Evolutionary conservation across 805 yeast species (phyloP), one percentile per base, ranked within the genome.

Genomic region (Kregervanrija delftensis): DNA sequence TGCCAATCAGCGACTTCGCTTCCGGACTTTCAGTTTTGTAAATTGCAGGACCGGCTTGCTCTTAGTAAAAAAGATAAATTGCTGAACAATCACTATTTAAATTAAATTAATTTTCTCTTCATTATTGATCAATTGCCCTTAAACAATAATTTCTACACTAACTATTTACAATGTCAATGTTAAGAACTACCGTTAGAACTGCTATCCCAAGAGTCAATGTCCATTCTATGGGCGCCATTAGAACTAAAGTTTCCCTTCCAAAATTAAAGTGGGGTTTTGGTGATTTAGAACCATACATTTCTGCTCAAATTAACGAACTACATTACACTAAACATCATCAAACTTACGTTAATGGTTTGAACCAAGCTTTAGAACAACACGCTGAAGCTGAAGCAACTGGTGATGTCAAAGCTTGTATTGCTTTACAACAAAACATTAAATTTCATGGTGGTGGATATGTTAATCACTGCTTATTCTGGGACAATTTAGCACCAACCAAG

Each of bases 251-350:
- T 45, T 73, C 86, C 33, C 72, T 88, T 54, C 96, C 96, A 47
- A 86, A 83, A 54, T 72, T 88, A 57, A 85, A 81, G 61, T 88
- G 82, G 76, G 95, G 83, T 60, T 89, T 79, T 56, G 85, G 79
- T 53, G 95, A 87, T 17, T 72, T 88, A 44, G 96, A 88, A 71
- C 96, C 96, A 46, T 76, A 67, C 68, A 86, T 88, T 56, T 79
- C 93, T 35, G 95, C 89, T 38, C 79, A 86, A 62, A 88, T 88
- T 69, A 89, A 86, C 67, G 93, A 85, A 65, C 52, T 81, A 43
- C 96, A 88, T 70, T 85, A 88, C 76, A 74, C 81, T 53, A 89
- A 89, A 73, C 96, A 88, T 68, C 96, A 88, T 65, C 93, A 86
- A 68, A 86, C 96, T 32, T 88, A 88, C 60, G 96, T 87, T 54